Conservation (phyloP, 2,329 filamentous ascomycete species). For the Penicillium aurantiogriseum region DNA sequence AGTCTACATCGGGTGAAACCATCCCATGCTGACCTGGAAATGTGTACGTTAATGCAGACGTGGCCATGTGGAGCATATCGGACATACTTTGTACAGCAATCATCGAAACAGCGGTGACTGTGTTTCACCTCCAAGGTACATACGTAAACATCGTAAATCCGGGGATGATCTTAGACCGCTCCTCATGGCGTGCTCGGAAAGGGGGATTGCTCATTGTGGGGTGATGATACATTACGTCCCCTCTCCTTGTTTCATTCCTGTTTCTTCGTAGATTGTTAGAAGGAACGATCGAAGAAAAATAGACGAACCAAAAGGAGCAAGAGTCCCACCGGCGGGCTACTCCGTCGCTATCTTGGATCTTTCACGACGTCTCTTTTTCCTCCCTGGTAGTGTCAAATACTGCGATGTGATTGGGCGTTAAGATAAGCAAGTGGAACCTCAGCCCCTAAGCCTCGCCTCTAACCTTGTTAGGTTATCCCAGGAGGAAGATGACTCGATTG, state of each 20-base stretch:
- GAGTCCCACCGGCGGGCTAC: not conserved
- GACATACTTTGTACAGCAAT: not conserved
- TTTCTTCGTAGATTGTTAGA: not conserved
- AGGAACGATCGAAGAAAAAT: not conserved
- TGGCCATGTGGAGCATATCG: slow-evolving; percentile 8
- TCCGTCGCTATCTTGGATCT: not conserved
- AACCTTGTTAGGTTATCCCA: slow-evolving; percentile 13
- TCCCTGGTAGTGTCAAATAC: not conserved
- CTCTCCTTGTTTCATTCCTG: not conserved
- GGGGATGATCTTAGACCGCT: slow-evolving; percentile 15
- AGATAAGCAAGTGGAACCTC: slow-evolving; percentile 28
- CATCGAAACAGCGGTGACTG: slow-evolving; percentile 23
- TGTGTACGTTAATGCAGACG: slow-evolving; percentile 3
- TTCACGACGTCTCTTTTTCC: not conserved
- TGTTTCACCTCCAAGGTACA: slow-evolving; percentile 2
- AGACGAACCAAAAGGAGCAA: not conserved
- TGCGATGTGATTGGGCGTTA: slow-evolving; percentile 14
- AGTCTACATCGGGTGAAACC: slow-evolving; percentile 19
- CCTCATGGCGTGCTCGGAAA: slow-evolving; percentile 23
- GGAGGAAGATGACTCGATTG: not conserved
- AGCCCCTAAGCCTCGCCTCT: slow-evolving; percentile 13
- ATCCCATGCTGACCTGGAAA: slow-evolving; percentile 11
- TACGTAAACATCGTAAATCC: slow-evolving; percentile 9
- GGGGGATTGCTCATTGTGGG: slow-evolving; percentile 25
- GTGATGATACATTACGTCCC: not conserved